These are phyloP conservation scores for Aristolochia californica DNA, from an alignment of 164 flowering plant genomes.

Conservation along the genomic window DNA sequence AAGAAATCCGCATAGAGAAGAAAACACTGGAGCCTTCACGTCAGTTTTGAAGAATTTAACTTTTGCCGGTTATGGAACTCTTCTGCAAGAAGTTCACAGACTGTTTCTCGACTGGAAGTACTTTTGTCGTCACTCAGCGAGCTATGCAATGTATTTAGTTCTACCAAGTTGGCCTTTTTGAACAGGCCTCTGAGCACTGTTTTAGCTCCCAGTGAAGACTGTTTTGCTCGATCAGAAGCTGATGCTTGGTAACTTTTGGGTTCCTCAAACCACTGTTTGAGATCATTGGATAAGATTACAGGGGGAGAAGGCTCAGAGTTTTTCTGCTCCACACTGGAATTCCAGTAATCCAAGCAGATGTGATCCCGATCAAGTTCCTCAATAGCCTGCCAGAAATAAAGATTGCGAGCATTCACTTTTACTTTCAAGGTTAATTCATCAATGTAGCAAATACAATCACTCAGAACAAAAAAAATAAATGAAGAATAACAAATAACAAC, in stretches of 20 bases:
- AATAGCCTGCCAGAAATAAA: slow-evolving; percentile 12
- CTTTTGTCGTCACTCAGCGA: neutral
- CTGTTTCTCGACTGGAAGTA: neutral
- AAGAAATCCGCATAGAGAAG: neutral
- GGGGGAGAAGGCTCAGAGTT: slow-evolving; percentile 9
- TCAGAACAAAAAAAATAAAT: neutral
- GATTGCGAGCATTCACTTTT: neutral
- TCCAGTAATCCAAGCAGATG: slow-evolving; percentile 67
- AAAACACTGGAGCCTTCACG: neutral
- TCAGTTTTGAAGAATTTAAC: neutral
- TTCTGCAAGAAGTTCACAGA: neutral
- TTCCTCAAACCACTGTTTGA: slow-evolving; percentile 7
- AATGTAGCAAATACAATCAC: neutral
- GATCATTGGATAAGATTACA: slow-evolving; percentile 3
- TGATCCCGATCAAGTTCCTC: slow-evolving; percentile 54
- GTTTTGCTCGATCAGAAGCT: slow-evolving; percentile 3
- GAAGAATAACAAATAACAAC: neutral
- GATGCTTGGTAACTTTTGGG: neutral
- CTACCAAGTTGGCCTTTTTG: slow-evolving; percentile 60
- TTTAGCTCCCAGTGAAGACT: slow-evolving; percentile 14
- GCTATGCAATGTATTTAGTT: slow-evolving; percentile 34
- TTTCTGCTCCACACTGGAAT: slow-evolving; percentile 39
- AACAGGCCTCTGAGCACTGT: slow-evolving; percentile 39
- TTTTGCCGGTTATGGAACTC: neutral
- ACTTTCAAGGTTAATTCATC: neutral